These are phyloP conservation scores for Sclerotinia subarctica DNA, from an alignment of 2,329 filamentous ascomycete species.

Conservation along the genomic window DNA sequence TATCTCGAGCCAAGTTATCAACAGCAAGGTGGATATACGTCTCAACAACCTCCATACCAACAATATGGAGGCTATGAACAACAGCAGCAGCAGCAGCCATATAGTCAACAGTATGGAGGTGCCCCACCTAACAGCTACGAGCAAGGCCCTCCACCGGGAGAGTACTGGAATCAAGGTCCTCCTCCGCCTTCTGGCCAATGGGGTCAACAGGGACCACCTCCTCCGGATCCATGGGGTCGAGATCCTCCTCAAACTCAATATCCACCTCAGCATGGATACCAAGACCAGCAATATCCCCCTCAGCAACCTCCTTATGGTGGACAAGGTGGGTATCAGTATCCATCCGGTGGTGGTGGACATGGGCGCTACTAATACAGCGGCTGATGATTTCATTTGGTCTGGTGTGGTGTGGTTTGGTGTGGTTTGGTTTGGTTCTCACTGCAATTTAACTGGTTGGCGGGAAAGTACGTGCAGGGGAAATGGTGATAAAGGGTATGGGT, in stretches of 20 bases:
- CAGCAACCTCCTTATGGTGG: slow-evolving; percentile 28
- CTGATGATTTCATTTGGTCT: background rate
- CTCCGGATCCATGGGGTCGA: slow-evolving; percentile 13
- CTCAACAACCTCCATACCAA: slow-evolving; percentile 22
- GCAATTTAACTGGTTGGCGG: background rate
- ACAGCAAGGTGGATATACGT: slow-evolving; percentile 24
- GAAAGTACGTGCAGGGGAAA: background rate
- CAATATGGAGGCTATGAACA: slow-evolving; percentile 16
- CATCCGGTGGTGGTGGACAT: slow-evolving; percentile 10
- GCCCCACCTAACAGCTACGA: slow-evolving; percentile 26
- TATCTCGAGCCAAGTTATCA: slow-evolving; percentile 30
- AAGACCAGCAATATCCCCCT: slow-evolving; percentile 21
- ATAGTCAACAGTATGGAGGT: slow-evolving; percentile 23
- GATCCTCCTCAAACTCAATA: slow-evolving; percentile 13
- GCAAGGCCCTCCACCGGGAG: slow-evolving; percentile 9
- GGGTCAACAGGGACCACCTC: slow-evolving; percentile 15
- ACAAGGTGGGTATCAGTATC: slow-evolving; percentile 14
- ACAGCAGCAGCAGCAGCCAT: slow-evolving; percentile 19
- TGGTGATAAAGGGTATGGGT: background rate
- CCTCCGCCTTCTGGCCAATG: slow-evolving; percentile 8
- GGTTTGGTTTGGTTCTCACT: background rate
- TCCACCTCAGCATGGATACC: slow-evolving; percentile 12
- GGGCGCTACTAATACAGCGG: background rate
- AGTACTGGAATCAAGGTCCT: slow-evolving; percentile 22
- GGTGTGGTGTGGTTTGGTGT: background rate